Percentiles rank a stretch among this genome's conserved stretches.
Conservation (phyloP, 2,329 filamentous ascomycete species). For the Ophiosphaerella korrae region DNA sequence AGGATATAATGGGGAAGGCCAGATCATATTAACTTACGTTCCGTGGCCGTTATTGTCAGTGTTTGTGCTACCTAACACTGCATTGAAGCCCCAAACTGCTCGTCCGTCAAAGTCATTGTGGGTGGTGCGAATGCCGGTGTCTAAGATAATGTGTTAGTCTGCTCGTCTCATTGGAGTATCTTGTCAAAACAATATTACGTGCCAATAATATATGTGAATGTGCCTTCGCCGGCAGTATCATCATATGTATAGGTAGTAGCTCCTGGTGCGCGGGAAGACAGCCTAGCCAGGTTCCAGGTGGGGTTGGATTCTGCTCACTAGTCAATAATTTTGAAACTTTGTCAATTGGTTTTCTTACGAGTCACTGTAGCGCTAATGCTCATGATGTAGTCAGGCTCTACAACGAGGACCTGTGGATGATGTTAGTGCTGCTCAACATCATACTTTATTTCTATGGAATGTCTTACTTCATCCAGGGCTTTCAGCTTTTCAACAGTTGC, state of each 20-base stretch:
- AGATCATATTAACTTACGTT: conserved; percentile 12
- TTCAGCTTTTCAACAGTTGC: conserved; percentile 37
- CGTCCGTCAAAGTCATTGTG: conserved; percentile 52
- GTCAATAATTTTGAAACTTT: conserved; percentile 2
- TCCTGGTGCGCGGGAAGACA: conserved; percentile 29
- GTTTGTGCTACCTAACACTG: conserved; percentile 22
- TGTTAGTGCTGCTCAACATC: neutral
- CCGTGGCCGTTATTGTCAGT: conserved; percentile 39
- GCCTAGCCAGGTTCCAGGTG: conserved; percentile 37
- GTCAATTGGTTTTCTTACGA: conserved; percentile 14
- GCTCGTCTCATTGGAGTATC: neutral
- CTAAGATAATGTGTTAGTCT: neutral
- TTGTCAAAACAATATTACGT: neutral
- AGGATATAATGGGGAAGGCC: neutral
- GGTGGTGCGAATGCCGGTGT: conserved; percentile 64
- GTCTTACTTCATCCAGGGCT: conserved; percentile 31
- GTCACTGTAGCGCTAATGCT: conserved; percentile 24
- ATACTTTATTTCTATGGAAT: neutral
- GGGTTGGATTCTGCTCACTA: conserved; percentile 16
- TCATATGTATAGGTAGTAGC: conserved; percentile 36
- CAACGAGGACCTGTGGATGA: conserved; percentile 22
- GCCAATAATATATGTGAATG: conserved; percentile 60
- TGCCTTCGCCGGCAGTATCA: conserved; percentile 26
- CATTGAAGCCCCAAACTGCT: conserved; percentile 37
- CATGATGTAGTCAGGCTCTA: conserved; percentile 38